A percentile compares a stretch with the other conserved stretches of the same genome.
phyloP scores from a whole-genome alignment of 495 filamentous ascomycete species.

The Penicillium goetzii region DNA sequence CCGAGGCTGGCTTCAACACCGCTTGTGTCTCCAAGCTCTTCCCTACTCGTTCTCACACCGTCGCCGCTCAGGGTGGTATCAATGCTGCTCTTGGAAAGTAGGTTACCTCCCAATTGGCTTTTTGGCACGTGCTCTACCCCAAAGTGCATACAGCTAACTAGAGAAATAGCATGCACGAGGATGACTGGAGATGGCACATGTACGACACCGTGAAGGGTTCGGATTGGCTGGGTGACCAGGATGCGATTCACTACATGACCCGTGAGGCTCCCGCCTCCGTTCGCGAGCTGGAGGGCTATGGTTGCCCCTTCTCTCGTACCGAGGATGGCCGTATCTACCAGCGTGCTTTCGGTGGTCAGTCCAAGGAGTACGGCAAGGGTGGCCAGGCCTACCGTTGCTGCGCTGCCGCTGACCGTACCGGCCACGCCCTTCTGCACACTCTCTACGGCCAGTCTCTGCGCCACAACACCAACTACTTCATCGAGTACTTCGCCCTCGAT shows the following conservation, averaged over 20 bases:
- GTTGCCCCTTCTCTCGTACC: constrained; percentile 95
- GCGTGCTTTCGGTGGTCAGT: constrained; percentile 96
- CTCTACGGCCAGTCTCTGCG: constrained; percentile 96
- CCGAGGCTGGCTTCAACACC: constrained; percentile 97
- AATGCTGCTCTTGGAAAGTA: constrained; percentile 94
- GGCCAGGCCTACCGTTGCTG: constrained; percentile 97
- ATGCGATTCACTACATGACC: constrained; percentile 99
- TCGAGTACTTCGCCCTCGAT: constrained; percentile 97
- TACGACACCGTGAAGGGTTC: constrained; percentile 99
- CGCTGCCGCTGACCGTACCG: constrained; percentile 92
- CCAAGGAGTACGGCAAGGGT: constrained; percentile 91
- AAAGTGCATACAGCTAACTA: constrained; percentile 22
- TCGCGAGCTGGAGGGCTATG: constrained; percentile 95
- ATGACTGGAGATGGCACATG: constrained; percentile 99
- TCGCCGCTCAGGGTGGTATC: constrained; percentile 81
- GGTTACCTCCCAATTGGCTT: constrained; percentile 21
- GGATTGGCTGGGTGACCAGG: constrained; percentile 98
- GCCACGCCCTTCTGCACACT: constrained; percentile 94
- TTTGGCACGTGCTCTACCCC: background rate
- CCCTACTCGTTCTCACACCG: constrained; percentile 93
- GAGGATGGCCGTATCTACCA: constrained; percentile 98
- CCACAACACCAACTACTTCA: constrained; percentile 99
- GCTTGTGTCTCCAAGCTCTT: constrained; percentile 98
- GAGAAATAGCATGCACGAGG: constrained; percentile 69
- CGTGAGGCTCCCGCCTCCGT: constrained; percentile 89